phyloP scores from a whole-genome alignment of 495 filamentous ascomycete genomes.

The Penicillium coffeae region DNA sequence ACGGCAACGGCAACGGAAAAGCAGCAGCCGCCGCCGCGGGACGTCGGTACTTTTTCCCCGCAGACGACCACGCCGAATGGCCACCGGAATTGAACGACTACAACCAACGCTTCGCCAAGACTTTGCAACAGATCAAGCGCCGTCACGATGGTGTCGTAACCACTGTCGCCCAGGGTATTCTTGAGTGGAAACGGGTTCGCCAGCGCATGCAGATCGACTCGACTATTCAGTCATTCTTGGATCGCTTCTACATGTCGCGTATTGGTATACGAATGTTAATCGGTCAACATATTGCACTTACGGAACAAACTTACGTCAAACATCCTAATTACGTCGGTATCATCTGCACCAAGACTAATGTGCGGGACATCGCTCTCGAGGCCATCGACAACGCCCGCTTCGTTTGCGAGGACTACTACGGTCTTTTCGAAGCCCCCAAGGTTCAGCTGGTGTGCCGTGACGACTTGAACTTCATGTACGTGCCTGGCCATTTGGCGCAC shows the following conservation, averaged over 20 bases:
- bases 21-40: constrained; percentile 30
- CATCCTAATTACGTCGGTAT: constrained; percentile 96
- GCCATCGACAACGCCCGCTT: constrained; percentile 98
- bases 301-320: constrained; percentile 79
- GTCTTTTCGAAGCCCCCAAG: constrained; percentile 94
- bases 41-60: constrained; percentile 84
- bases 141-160: constrained; percentile 96
- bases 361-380: constrained; percentile 91
- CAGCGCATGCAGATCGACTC: constrained; percentile 98
- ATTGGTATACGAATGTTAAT: constrained; percentile 99
- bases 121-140: constrained; percentile 87
- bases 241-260: constrained; percentile 99
- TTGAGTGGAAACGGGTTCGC: constrained; percentile 94
- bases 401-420: constrained; percentile 98
- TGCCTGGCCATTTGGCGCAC: constrained; percentile 93
- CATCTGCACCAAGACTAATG: constrained; percentile 97
- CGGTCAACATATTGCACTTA: constrained; percentile 94
- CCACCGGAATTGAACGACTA: constrained; percentile 92
- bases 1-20: constrained; percentile 48
- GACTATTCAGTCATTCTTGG: constrained; percentile 92
- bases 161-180: constrained; percentile 88
- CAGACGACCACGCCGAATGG: constrained; percentile 86
- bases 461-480: constrained; percentile 97
- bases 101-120: constrained; percentile 82
- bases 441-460: constrained; percentile 93